Evolutionary conservation across 129 eudicot species (phyloP), one percentile per base, ranked within the genome.

Genomic region (Glebionis coronaria): DNA sequence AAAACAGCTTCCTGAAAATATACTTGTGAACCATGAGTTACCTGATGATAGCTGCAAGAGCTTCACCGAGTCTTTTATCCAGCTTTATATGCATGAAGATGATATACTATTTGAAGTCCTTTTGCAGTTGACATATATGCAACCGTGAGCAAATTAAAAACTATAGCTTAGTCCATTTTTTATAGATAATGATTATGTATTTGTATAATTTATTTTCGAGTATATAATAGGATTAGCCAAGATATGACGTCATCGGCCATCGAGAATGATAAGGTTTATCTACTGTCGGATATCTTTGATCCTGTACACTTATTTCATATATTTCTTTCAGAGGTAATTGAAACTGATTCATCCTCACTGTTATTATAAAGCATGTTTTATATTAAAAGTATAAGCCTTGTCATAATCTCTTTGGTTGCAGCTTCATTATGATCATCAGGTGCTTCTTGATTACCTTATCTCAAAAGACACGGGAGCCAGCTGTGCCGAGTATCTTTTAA

Each of bases 401-500:
- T 20, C 23, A 52, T 55, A 16, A 31, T 71, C 12, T 53, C 14
- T 56, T 58, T 73, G 5, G 46, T 69, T 74, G 58, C 94, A 92
- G 98, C 73, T 93, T 55, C 80, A 66, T 65, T 93, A 88, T 78
- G 97, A 93, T 84, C 95, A 93, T 78, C 87, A 93, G 28, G 88
- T 93, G 46, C 92, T 93, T 77, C 95, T 93, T 21, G 98, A 93
- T 78, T 93, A 89, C 80, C 98, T 93, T 40, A 93, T 93, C 75
- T 88, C 98, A 69, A 93, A 88, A 73, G 95, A 86, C 68, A 78
- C 83, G 4, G 98, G 98, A 74, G 76, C 92, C 70, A 80, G 70
- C 68, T 88, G 83, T 66, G 98, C 98, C 12, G 97, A 88, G 74
- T 89, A 93, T 79, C 84, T 88, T 70, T 76, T 93, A 82, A 84